Evolutionary conservation across 2,329 filamentous ascomycete genomes (phyloP), one percentile per base, ranked within the genome.

Genomic region (Xylaria sp.): DNA sequence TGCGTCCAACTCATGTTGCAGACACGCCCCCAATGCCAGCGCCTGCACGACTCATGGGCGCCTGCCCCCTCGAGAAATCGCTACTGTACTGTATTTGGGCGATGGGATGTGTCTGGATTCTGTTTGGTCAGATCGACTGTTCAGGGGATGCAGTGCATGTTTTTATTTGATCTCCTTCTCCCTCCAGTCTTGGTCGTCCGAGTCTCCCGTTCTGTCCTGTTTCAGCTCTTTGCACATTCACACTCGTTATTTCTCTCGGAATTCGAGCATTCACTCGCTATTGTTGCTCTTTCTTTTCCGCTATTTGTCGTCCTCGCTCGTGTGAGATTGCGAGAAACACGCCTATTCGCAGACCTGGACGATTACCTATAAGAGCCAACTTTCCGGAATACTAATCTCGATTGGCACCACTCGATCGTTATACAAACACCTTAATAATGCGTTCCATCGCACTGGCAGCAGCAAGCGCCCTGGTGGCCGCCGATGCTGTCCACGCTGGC

Each of bases 401-500:
- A 54, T 48, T 54, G 56, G 54, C 31, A 58, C 49, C 38, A 56
- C 59, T 69, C 66, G 54, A 70, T 68, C 66, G 56, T 70, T 61
- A 48, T 58, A 72, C 65, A 71, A 36, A 69, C 17, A 48, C 66
- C 74, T 69, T 74, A 76, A 84, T 62, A 67, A 88, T 88, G 87
- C 86, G 84, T 79, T 80, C 82, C 36, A 79, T 81, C 69, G 73
- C 81, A 73, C 71, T 88, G 67, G 77, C 84, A 59, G 81, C 85
- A 68, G 83, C 84, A 60, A 81, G 85, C 67, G 83, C 81, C 74
- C 78, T 89, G 72, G 83, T 84, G 72, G 82, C 83, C 74, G 75
- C 83, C 68, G 78, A 77, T 67, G 68, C 81, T 69, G 85, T 81
- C 69, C 77, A 78, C 28, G 86, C 86, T 63, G 80, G 80, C 11